These are phyloP conservation scores for Patellifolia procumbens DNA, from an alignment of 179 eudicot genomes.

Conservation along the genomic window DNA sequence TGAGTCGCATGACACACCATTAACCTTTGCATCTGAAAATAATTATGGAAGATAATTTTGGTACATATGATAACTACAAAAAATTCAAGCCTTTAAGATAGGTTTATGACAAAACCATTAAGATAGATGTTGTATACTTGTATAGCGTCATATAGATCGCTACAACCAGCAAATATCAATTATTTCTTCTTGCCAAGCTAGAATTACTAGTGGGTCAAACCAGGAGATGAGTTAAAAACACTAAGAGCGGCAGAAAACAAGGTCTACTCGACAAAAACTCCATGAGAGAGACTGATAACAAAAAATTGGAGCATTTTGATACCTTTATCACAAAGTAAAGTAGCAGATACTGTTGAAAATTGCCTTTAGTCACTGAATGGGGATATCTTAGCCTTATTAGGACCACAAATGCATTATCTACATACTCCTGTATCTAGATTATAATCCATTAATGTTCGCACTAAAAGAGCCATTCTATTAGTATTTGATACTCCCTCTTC, in stretches of 20 bases:
- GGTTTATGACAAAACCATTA: not conserved
- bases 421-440: not conserved
- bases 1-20: not conserved
- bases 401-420: slow-evolving; percentile 8
- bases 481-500: not conserved
- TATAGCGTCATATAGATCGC: not conserved
- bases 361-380: not conserved
- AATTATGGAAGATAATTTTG: not conserved
- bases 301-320: slow-evolving; percentile 3
- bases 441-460: not conserved
- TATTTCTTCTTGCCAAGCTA: slow-evolving; percentile 6
- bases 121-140: not conserved
- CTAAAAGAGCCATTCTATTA: not conserved
- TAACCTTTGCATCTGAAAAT: not conserved
- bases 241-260: not conserved
- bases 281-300: not conserved
- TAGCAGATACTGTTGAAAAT: slow-evolving; percentile 14
- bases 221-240: not conserved
- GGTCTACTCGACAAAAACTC: not conserved
- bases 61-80: not conserved
- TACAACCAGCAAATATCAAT: not conserved
- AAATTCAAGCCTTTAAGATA: not conserved
- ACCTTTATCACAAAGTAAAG: slow-evolving; percentile 22
- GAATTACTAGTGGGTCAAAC: not conserved
- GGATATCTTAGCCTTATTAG: not conserved